Conservation (phyloP, 2,329 filamentous ascomycete genomes). For the Epichloe scottii region DNA sequence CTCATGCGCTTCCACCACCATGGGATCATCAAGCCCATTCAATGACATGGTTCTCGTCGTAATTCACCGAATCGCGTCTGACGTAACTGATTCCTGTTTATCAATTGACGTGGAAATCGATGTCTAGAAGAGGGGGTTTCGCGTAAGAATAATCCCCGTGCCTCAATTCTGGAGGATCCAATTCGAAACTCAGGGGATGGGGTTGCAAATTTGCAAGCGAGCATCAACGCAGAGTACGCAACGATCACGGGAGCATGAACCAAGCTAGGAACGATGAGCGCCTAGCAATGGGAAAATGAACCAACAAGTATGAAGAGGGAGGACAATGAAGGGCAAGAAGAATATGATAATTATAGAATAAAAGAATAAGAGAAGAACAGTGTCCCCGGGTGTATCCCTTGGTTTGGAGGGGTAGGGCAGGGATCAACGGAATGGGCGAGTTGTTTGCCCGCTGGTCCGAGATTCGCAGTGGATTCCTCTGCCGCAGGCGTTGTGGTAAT, state of each 20-base stretch:
- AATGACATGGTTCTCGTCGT: slow-evolving; percentile 59
- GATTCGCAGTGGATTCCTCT: neutral
- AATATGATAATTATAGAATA: neutral
- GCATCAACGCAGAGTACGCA: neutral
- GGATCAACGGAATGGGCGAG: neutral
- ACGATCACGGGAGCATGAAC: neutral
- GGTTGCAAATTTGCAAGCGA: neutral
- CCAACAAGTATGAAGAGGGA: neutral
- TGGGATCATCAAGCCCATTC: slow-evolving; percentile 78
- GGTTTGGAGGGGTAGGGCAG: neutral
- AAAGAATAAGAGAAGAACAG: neutral
- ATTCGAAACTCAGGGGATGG: neutral
- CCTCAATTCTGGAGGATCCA: neutral
- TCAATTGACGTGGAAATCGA: neutral
- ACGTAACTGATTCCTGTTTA: neutral
- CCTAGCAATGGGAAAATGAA: neutral
- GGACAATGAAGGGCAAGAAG: neutral
- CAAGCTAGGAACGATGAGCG: neutral
- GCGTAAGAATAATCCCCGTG: neutral
- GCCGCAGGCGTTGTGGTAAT: neutral
- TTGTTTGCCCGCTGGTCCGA: neutral
- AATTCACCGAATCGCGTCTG: neutral
- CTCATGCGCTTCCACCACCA: slow-evolving; percentile 76
- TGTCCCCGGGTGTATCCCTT: neutral
- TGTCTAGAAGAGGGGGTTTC: neutral